These are phyloP conservation scores for Fusarium sp. DNA, from an alignment of 2,329 filamentous ascomycete species.

Conservation along the genomic window DNA sequence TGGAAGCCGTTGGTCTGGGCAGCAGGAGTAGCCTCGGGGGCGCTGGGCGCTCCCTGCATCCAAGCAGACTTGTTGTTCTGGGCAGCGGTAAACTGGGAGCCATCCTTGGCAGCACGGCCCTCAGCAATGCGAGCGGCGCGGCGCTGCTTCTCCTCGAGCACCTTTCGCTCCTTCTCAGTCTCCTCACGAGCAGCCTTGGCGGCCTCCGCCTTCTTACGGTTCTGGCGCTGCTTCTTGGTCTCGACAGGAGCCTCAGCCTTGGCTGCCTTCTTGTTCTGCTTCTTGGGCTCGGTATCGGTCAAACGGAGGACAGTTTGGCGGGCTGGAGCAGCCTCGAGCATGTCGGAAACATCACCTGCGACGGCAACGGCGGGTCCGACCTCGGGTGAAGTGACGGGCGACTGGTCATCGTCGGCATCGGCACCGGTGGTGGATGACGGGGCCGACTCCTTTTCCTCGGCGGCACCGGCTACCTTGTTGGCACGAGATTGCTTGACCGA, in stretches of 20 bases:
- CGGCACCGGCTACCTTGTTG: conserved; percentile 58
- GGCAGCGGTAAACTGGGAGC: conserved; percentile 65
- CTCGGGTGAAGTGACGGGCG: conserved; percentile 73
- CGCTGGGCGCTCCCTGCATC: conserved; percentile 50
- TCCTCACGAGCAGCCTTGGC: conserved; percentile 78
- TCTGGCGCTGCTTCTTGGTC: conserved; percentile 96
- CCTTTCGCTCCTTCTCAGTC: conserved; percentile 80
- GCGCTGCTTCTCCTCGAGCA: conserved; percentile 81
- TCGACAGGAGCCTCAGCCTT: conserved; percentile 74
- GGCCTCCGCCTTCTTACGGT: conserved; percentile 86
- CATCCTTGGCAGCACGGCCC: conserved; percentile 84
- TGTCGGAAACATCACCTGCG: conserved; percentile 81
- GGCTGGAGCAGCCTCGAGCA: conserved; percentile 78
- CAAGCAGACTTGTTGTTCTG: conserved; percentile 56
- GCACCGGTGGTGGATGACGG: conserved; percentile 73
- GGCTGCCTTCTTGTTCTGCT: conserved; percentile 69
- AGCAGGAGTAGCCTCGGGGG: conserved; percentile 44
- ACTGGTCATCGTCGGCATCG: conserved; percentile 84
- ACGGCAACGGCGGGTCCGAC: conserved; percentile 63
- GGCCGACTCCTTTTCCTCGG: conserved; percentile 55
- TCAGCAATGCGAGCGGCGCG: conserved; percentile 83
- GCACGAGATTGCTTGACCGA: conserved; percentile 75
- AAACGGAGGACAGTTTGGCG: conserved; percentile 81
- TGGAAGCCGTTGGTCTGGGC: conserved; percentile 49
- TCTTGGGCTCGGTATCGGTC: conserved; percentile 70